phyloP scores from a whole-genome alignment of 202 grass and related monocot species.

The Cymbopogon flexuosus region DNA sequence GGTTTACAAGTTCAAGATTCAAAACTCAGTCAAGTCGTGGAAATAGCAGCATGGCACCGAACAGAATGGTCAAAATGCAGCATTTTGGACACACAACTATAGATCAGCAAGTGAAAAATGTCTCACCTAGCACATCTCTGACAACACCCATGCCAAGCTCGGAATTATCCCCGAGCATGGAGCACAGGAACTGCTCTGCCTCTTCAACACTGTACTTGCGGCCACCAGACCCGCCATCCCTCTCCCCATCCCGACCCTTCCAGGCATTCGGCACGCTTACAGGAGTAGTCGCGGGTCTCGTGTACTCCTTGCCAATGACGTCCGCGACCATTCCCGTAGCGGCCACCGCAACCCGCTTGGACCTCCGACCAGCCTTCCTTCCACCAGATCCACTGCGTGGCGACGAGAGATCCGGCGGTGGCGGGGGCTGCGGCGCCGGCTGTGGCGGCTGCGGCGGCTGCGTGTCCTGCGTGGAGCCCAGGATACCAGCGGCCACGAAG shows the following conservation, averaged over 20 bases:
- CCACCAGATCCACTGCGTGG: slow-evolving; percentile 32
- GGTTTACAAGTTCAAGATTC: neutral
- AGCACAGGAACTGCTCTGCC: slow-evolving; percentile 62
- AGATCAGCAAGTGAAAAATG: neutral
- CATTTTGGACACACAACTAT: neutral
- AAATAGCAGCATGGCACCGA: neutral
- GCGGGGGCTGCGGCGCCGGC: slow-evolving; percentile 19
- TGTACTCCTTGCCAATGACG: slow-evolving; percentile 71
- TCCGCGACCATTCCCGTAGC: slow-evolving; percentile 63
- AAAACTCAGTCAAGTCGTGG: neutral
- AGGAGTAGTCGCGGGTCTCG: slow-evolving; percentile 13
- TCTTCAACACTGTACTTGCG: slow-evolving; percentile 42
- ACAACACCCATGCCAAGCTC: slow-evolving; percentile 69
- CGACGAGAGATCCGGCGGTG: slow-evolving; percentile 33
- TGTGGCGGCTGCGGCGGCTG: neutral
- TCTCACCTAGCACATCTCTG: slow-evolving; percentile 67
- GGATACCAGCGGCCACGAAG: slow-evolving; percentile 63
- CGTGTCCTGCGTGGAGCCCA: slow-evolving; percentile 39
- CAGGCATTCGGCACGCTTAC: neutral
- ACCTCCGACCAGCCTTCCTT: slow-evolving; percentile 35
- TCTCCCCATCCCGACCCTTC: slow-evolving; percentile 23
- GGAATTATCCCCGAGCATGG: slow-evolving; percentile 61
- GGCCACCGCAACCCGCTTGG: slow-evolving; percentile 45
- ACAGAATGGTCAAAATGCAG: neutral
- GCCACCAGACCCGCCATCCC: neutral